Evolutionary conservation across 73 alveolate genomes (phyloP).

Genomic region (Chromera velia): DNA sequence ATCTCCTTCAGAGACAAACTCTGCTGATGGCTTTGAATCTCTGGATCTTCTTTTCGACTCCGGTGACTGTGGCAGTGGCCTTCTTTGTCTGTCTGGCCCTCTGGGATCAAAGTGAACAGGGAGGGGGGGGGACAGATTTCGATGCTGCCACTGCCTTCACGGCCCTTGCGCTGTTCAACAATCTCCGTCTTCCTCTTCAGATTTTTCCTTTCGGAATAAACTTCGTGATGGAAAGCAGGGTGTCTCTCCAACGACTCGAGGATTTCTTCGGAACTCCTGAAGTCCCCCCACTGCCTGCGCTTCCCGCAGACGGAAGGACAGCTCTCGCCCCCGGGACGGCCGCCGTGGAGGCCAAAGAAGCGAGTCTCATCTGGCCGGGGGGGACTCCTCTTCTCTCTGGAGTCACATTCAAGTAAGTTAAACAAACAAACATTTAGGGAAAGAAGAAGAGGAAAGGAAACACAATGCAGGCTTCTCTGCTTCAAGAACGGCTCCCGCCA

Average conservation of each 20-base stretch:
- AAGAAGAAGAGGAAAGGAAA: not conserved
- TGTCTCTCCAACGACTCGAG: not conserved
- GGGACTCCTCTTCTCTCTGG: not conserved
- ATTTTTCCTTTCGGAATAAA: constrained; percentile 8
- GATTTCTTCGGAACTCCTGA: constrained; percentile 10
- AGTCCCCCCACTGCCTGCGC: not conserved
- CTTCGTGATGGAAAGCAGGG: not conserved
- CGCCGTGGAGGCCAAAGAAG: not conserved
- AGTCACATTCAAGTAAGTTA: too few species aligned
- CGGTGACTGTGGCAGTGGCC: too few species aligned
- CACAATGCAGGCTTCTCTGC: too few species aligned
- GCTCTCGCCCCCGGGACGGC: not conserved
- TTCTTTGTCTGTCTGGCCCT: too few species aligned
- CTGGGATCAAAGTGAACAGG: too few species aligned
- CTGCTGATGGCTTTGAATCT: too few species aligned
- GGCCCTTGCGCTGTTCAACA: constrained; percentile 37
- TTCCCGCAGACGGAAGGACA: too few species aligned
- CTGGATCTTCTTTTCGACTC: too few species aligned
- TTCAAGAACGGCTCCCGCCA: too few species aligned
- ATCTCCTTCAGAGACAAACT: constrained; percentile 6
- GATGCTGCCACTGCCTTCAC: constrained; percentile 44
- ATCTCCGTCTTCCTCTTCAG: constrained; percentile 26
- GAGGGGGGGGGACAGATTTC: too few species aligned
- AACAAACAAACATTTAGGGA: not conserved
- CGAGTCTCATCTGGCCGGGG: constrained; percentile 2